phyloP scores from a whole-genome alignment of 192 early-diverging fungal genomes.

The Phlyctochytrium planicorne region DNA sequence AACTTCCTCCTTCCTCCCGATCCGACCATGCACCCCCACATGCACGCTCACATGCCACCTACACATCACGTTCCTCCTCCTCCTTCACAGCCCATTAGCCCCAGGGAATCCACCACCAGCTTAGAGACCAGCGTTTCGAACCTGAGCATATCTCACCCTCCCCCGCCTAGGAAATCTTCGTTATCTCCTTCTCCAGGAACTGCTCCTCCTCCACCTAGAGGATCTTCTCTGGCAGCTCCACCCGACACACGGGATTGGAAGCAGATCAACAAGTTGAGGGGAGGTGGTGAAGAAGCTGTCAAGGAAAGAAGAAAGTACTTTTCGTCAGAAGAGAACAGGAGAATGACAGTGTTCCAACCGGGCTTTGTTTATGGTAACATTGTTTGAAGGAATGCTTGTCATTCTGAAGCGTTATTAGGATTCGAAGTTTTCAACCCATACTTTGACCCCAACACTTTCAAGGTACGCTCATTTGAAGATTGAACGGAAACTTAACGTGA shows the following conservation, averaged over 20 bases:
- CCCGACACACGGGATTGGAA: slow-evolving; percentile 9
- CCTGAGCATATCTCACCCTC: background rate
- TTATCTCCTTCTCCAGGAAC: background rate
- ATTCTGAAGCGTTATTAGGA: too few relatives aligned
- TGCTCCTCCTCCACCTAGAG: background rate
- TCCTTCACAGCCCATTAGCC: background rate
- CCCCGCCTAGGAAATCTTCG: background rate
- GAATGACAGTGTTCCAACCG: slow-evolving; percentile 19
- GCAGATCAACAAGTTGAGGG: slow-evolving; percentile 14
- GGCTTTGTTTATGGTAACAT: slow-evolving; percentile 15
- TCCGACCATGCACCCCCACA: background rate
- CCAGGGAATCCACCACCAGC: too few relatives aligned
- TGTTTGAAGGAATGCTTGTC: too few relatives aligned
- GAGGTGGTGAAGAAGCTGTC: slow-evolving; percentile 25
- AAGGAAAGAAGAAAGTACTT: slow-evolving; percentile 26
- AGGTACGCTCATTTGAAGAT: slow-evolving; percentile 5
- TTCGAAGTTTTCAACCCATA: slow-evolving; percentile 35
- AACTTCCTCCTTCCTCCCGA: slow-evolving; percentile 15
- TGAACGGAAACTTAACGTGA: background rate
- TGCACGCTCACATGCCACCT: background rate
- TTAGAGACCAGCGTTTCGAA: background rate
- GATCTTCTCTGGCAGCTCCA: background rate
- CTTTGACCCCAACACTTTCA: slow-evolving; percentile 32
- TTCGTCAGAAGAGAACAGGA: slow-evolving; percentile 22
- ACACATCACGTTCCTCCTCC: background rate